Base-by-base conservation (phyloP, 768 basidiomycete genomes). In the Antrodiella citrinella region DNA sequence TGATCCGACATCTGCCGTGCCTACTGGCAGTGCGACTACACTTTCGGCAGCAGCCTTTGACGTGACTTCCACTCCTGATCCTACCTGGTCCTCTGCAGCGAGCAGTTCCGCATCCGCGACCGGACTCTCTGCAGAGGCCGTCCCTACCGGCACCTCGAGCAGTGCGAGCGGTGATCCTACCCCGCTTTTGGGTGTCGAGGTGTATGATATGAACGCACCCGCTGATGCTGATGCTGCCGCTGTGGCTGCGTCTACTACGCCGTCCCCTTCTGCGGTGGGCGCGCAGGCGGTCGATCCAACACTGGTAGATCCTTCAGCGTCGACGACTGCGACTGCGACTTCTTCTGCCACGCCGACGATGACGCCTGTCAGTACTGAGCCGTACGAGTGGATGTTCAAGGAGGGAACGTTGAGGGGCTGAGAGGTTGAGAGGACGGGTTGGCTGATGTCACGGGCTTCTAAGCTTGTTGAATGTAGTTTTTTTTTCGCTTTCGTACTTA, bases 351-450 rank as follows among this genome's bases (percentile, higher is more conserved):
- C 39, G n/a, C 18, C 54, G 11, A 40, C 49, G 24, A 60, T 59
- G 58, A 59, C 57, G 4, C 55, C 60, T 4, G 58, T 60, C 22
- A 61, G 56, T 50, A 69, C 69, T 15, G 68, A 62, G 26, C 70
- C 66, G 5, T 72, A 71, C 53, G 56, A 60, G 52, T 72, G 69
- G 68, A 65, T 59, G 57, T 74, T 73, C 61, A 63, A 48, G 54
- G 48, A 59, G 58, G 51, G 54, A 20, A 24, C 13, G 40, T 20
- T 25, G 20, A 19, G 3, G 40, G 7, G 38, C 20, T 47, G 45
- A 15, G 15, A 35, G 7, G 30, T 15, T 35, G 30, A 15, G 7
- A 43, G 41, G 41, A 9, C 41, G 15, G 15, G 41, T n/a, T n/a
- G n/a, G n/a, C n/a, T n/a, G n/a, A n/a, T n/a, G n/a, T n/a, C n/a